Conservation (phyloP, 2,329 filamentous ascomycete genomes). For the Scolecobasidium constrictum region DNA sequence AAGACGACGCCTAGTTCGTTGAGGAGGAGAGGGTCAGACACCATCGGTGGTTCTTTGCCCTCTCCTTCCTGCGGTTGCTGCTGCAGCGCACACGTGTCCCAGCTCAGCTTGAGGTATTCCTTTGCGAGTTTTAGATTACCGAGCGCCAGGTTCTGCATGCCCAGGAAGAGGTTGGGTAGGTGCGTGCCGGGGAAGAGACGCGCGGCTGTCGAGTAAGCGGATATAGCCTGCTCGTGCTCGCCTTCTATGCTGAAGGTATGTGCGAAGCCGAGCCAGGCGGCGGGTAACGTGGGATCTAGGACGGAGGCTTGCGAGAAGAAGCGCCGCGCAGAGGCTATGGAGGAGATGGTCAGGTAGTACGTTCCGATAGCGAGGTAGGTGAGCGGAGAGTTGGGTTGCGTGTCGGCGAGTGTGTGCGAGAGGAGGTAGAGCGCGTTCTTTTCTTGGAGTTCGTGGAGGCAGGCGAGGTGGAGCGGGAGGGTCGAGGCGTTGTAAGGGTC, state of each 20-base stretch:
- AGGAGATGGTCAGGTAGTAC: conserved; percentile 84
- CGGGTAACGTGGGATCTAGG: conserved; percentile 94
- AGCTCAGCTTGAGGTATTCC: conserved; percentile 87
- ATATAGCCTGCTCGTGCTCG: conserved; percentile 96
- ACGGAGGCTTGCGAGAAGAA: conserved; percentile 97
- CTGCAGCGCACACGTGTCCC: conserved; percentile 60
- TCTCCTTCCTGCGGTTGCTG: background rate
- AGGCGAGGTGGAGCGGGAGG: conserved; percentile 85
- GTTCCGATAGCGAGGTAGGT: conserved; percentile 91
- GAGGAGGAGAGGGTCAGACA: conserved; percentile 62
- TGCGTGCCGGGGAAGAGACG: conserved; percentile 95
- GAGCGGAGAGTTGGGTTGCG: conserved; percentile 80
- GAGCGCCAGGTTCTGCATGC: conserved; percentile 95
- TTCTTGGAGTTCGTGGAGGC: conserved; percentile 74
- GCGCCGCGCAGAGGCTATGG: conserved; percentile 83
- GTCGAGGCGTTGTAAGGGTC: conserved; percentile 85
- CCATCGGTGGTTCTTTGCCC: background rate
- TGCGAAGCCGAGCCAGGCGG: conserved; percentile 97
- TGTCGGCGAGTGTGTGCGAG: conserved; percentile 84
- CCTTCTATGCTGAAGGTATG: conserved; percentile 97
- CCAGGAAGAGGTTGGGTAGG: conserved; percentile 86
- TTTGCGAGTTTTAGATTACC: conserved; percentile 91
- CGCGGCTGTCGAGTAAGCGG: conserved; percentile 91
- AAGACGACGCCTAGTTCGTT: conserved; percentile 96
- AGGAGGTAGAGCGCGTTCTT: conserved; percentile 87